phyloP scores from a whole-genome alignment of 345 rosid species.

The Lepidium sativum region DNA sequence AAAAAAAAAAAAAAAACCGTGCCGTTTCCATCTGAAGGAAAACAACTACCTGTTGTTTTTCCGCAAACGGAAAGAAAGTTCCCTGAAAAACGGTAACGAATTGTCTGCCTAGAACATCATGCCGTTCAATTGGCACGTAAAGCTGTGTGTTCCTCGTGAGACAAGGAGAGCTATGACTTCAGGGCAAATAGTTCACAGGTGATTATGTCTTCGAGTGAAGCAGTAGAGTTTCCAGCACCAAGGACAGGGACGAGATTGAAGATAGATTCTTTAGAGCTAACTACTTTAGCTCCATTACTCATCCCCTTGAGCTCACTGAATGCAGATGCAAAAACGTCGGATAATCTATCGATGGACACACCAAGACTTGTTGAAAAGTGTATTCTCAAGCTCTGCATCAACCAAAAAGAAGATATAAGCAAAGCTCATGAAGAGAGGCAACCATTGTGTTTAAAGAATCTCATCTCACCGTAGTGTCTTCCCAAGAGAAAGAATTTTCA shows the following conservation, averaged over 20 bases:
- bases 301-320: constrained; percentile 43
- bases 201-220: constrained; percentile 48
- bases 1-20: neutral
- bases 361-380: constrained; percentile 46
- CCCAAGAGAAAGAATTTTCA: constrained; percentile 62
- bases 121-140: constrained; percentile 9
- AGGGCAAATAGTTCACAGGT: constrained; percentile 62
- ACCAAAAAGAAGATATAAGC: neutral
- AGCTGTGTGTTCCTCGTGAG: neutral
- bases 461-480: constrained; percentile 52
- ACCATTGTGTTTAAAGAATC: neutral
- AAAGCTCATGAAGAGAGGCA: constrained; percentile 2
- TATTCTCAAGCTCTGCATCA: constrained; percentile 54
- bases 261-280: constrained; percentile 26
- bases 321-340: constrained; percentile 30
- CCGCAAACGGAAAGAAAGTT: neutral
- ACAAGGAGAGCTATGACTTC: constrained; percentile 32
- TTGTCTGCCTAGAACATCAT: constrained; percentile 1
- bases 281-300: constrained; percentile 14
- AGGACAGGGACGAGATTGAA: constrained; percentile 64
- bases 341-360: constrained; percentile 33
- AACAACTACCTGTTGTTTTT: constrained; percentile 29
- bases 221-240: constrained; percentile 51
- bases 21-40: neutral
- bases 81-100: neutral